Evolutionary conservation across 441 rosid species (phyloP), one percentile per base, ranked within the genome.

Genomic region (Populus hybrid): DNA sequence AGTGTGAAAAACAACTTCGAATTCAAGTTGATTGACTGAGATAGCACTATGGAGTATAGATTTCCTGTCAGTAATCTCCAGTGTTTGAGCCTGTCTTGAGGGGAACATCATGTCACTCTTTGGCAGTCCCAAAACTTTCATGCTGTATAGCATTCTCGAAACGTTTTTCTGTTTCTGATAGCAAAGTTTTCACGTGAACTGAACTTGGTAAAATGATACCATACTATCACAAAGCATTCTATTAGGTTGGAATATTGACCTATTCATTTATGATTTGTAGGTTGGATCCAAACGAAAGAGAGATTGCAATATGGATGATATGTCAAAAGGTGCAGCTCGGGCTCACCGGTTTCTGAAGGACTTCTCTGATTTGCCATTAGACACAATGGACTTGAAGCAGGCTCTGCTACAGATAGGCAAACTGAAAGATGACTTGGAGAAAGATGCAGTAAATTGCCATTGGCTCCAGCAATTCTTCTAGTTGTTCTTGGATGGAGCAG

Each of bases 361-460:
- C 35, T 97, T 95, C 81, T 89, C 97, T 26, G 98, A 91, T 79
- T 72, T 95, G 88, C 98, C 99, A 72, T 80, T 95, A 78, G 97
- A 95, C 78, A 89, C 81, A 26, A 91, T 95, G 97, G 97, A 92
- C 79, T 82, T 90, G 86, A 85, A 90, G 82, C 88, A 97, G 81
- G 92, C 93, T 72, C 85, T 89, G 78, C 85, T 86, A 65, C 86
- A 80, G 63, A 87, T 91, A 50, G 82, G 77, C 74, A 87, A 83
- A 85, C 78, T 93, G 87, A 95, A 86, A 77, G 87, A 80, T 70
- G 90, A 86, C 67, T 80, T 97, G 64, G 89, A 91, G 88, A 93
- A 86, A 85, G 96, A 93, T 80, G 90, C 95, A 21, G 87, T 38
- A 24, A 79, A 85, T 79, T 84, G 86, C 77, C 63, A 73, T 54